Evolutionary conservation across 768 basidiomycete genomes (phyloP).

Genomic region (Xerocomellus intermedius): DNA sequence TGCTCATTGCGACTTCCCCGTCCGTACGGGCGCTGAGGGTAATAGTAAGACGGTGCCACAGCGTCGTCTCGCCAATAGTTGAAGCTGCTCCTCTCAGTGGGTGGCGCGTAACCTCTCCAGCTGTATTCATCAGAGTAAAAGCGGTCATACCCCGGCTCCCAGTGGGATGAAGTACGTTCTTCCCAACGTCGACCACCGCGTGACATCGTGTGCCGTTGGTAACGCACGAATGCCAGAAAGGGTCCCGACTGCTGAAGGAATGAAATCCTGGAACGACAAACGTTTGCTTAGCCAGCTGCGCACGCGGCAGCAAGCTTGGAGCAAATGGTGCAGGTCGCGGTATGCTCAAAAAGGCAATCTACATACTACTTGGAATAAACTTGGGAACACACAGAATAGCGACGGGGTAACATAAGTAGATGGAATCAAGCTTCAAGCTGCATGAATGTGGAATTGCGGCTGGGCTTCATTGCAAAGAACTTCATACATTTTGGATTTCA

Average conservation of each 20-base stretch:
- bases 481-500: no score
- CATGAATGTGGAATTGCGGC: no score
- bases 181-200: constrained; percentile 13
- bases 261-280: constrained; percentile 15
- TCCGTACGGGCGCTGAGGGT: constrained; percentile 7
- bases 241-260: constrained; percentile 4
- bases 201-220: constrained; percentile 16
- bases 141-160: constrained; percentile 1
- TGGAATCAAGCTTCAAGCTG: no score
- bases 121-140: constrained; percentile 9
- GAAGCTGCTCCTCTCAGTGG: constrained; percentile 10
- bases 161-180: constrained; percentile 4
- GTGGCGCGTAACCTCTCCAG: constrained; percentile 9
- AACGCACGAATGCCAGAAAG: constrained; percentile 6
- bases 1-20: constrained; percentile 7
- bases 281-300: not conserved
- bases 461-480: no score
- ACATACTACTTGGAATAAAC: no score
- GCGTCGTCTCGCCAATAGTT: constrained; percentile 27
- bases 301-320: not conserved
- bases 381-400: no score
- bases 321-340: no score
- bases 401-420: no score
- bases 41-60: not conserved
- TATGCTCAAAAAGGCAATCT: not conserved